These are phyloP conservation scores for Neohortaea acidophila DNA, from an alignment of 495 filamentous ascomycete genomes.

Conservation along the genomic window DNA sequence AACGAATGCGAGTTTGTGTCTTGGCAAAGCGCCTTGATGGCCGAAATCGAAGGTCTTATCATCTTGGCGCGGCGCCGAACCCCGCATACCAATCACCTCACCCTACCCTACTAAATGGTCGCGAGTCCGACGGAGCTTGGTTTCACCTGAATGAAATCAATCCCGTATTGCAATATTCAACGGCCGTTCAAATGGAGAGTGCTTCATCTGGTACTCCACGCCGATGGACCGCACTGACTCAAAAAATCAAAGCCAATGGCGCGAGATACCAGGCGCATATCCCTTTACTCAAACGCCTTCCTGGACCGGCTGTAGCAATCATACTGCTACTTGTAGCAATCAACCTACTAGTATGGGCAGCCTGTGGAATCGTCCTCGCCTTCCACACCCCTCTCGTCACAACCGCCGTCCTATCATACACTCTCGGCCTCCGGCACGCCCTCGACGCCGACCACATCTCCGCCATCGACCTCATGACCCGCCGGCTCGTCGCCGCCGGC, in stretches of 20 bases:
- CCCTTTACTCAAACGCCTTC: constrained; percentile 33
- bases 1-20: constrained; percentile 84
- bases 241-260: neutral
- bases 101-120: no score
- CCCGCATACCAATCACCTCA: no score
- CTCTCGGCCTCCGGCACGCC: constrained; percentile 81
- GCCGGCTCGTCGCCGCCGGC: constrained; percentile 73
- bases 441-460: constrained; percentile 95
- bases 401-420: constrained; percentile 71
- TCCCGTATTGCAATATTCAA: no score
- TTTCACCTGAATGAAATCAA: no score
- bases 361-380: constrained; percentile 49
- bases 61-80: no score
- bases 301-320: constrained; percentile 48
- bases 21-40: constrained; percentile 38
- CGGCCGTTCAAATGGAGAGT: no score
- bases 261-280: constrained; percentile 23
- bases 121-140: no score
- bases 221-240: no score
- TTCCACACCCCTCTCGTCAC: constrained; percentile 43
- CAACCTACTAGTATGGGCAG: constrained; percentile 61
- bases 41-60: no score
- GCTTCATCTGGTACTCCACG: no score
- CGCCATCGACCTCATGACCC: constrained; percentile 91
- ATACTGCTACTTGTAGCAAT: constrained; percentile 47